Percentiles rank a stretch among this genome's conserved stretches.
Evolutionary conservation across 1,284 basidiomycete genomes (phyloP).

Genomic region (Tilletia caries): DNA sequence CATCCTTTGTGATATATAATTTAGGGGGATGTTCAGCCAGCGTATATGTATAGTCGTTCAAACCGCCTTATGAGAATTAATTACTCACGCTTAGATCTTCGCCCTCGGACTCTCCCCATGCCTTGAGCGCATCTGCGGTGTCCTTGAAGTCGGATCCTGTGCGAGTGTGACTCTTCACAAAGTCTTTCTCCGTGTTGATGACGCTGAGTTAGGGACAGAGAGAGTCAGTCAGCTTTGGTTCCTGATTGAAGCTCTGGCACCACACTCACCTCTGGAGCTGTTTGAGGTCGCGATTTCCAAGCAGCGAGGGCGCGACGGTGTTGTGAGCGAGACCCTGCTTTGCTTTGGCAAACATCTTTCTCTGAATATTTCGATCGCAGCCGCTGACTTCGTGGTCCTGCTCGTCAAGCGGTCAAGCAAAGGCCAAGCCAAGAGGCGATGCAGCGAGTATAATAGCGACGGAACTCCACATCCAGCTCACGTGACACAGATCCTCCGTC

Average conservation of each 20-base stretch:
- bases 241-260: too few relatives aligned
- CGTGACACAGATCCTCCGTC: too few relatives aligned
- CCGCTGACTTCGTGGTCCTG: neutral
- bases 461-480: too few relatives aligned
- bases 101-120: constrained; percentile 80
- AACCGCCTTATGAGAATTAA: neutral
- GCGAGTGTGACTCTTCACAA: constrained; percentile 69
- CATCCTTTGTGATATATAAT: constrained; percentile 68
- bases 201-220: constrained; percentile 52
- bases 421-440: neutral
- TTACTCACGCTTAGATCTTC: constrained; percentile 73
- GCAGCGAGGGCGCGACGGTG: constrained; percentile 6
- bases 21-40: neutral
- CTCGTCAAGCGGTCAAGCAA: neutral
- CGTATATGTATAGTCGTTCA: neutral
- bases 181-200: constrained; percentile 80
- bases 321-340: constrained; percentile 17
- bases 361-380: neutral
- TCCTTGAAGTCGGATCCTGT: constrained; percentile 67
- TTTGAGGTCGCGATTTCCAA: constrained; percentile 12
- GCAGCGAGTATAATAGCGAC: too few relatives aligned
- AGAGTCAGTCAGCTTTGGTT: too few relatives aligned
- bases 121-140: constrained; percentile 70
- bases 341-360: constrained; percentile 10
- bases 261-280: constrained; percentile 4